Evolutionary conservation across 164 flowering plant species (phyloP).

Genomic region (Aristolochia fimbriata): DNA sequence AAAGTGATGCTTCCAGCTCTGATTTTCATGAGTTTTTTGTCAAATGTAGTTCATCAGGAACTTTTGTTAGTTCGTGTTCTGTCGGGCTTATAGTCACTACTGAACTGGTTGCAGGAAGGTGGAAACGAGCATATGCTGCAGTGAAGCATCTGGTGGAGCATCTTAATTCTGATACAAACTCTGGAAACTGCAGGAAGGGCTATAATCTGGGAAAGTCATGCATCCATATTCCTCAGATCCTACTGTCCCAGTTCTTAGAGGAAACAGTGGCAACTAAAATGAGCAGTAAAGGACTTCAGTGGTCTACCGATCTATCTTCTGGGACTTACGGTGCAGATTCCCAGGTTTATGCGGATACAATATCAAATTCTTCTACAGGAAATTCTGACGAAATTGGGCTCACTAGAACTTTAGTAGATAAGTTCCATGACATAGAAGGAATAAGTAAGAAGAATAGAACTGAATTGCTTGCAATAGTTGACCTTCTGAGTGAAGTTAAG

Average conservation of each 20-base stretch:
- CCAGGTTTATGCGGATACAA: slow-evolving; percentile 17
- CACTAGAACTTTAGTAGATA: slow-evolving; percentile 49
- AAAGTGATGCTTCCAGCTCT: not conserved
- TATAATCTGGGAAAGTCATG: slow-evolving; percentile 10
- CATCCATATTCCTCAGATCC: slow-evolving; percentile 35
- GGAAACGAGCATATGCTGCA: slow-evolving; percentile 68
- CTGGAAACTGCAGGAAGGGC: slow-evolving; percentile 14
- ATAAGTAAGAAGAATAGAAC: slow-evolving; percentile 36
- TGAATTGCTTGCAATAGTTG: slow-evolving; percentile 52
- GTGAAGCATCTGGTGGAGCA: slow-evolving; percentile 52
- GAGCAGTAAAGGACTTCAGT: slow-evolving; percentile 32
- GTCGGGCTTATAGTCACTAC: no score
- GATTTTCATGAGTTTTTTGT: no score
- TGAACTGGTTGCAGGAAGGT: slow-evolving; percentile 46
- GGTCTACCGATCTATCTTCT: slow-evolving; percentile 28
- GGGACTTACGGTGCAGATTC: slow-evolving; percentile 18
- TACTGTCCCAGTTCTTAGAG: slow-evolving; percentile 52
- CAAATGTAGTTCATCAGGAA: no score
- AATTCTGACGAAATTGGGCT: slow-evolving; percentile 37
- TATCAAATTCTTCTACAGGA: slow-evolving; percentile 22
- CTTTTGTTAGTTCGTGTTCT: no score
- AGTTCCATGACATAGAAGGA: slow-evolving; percentile 20
- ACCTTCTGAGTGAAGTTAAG: slow-evolving; percentile 69
- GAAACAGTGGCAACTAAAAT: slow-evolving; percentile 24
- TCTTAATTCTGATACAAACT: slow-evolving; percentile 26